Percentiles rank a stretch among this genome's conserved stretches.
Evolutionary conservation across 495 filamentous ascomycete genomes (phyloP).

Genomic region (Neurospora sp.): DNA sequence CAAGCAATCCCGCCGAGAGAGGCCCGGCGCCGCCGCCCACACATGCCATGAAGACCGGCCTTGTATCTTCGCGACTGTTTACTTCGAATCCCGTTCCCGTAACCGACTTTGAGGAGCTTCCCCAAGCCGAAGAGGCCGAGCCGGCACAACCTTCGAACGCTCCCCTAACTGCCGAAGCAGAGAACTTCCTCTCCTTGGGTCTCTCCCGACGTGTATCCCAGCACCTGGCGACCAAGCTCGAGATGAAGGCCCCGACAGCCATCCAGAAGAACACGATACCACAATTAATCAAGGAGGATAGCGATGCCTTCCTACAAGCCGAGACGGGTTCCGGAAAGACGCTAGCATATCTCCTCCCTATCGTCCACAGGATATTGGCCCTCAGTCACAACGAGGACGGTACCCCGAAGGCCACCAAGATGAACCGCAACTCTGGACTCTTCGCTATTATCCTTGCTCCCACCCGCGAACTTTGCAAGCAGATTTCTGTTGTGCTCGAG

Average conservation of each 20-base stretch:
- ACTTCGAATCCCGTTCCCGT: conserved; percentile 69
- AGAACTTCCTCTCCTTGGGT: conserved; percentile 75
- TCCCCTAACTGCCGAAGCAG: conserved; percentile 72
- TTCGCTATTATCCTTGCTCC: conserved; percentile 89
- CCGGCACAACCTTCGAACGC: conserved; percentile 81
- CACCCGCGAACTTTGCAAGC: conserved; percentile 85
- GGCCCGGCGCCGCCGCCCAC: conserved; percentile 9
- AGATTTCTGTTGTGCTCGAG: conserved; percentile 78
- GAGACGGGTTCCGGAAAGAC: conserved; percentile 98
- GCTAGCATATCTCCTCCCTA: conserved; percentile 81
- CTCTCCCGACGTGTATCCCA: conserved; percentile 66
- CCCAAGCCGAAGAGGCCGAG: conserved; percentile 30
- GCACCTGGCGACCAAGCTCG: conserved; percentile 75
- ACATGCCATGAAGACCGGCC: conserved; percentile 26
- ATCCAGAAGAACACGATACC: conserved; percentile 86
- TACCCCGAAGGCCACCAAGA: conserved; percentile 30
- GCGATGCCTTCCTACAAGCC: conserved; percentile 92
- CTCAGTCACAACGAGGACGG: conserved; percentile 49
- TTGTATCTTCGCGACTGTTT: conserved; percentile 81
- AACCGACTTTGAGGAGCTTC: conserved; percentile 38
- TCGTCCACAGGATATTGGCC: conserved; percentile 76
- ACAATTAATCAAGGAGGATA: conserved; percentile 62
- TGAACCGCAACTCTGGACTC: conserved; percentile 75
- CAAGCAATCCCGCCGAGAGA: conserved; percentile 8
- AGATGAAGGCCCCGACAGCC: conserved; percentile 82